Base-by-base conservation (phyloP, 164 flowering plant genomes). In the Pachysandra terminalis region DNA sequence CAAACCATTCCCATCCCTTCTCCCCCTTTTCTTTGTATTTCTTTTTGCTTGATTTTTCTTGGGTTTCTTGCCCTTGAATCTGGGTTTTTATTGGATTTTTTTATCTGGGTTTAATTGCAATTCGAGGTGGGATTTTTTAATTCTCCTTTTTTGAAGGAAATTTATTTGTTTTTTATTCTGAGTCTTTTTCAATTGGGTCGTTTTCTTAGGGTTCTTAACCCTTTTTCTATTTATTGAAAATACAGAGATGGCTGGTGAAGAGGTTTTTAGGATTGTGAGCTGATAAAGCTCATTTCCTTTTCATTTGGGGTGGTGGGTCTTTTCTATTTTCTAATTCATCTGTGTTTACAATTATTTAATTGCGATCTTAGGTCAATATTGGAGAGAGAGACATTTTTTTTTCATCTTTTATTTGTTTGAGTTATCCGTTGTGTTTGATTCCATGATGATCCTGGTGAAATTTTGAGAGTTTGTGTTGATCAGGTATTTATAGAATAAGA, bases 181-280 rank as follows among this genome's bases (percentile, higher is more conserved):
- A 22, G 52, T 32, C 15, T 0, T 68, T 22, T 1, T 68, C 63
- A 48, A 51, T 52, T 17, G 25, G 69, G 65, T 73, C 71, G 13
- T 63, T 27, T 64, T 71, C 68, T 24, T 40, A 16, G 26, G 13
- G 49, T 55, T 48, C 56, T 0, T 6, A 5, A n/a, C n/a, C n/a
- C 49, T 64, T 27, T 64, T 28, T 9, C 25, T 26, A 12, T 13
- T 24, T 16, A 64, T 45, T 23, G 24, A 35, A 21, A 19, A 51
- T 35, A 8, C n/a, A 27, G 19, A 21, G 62, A 49, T 19, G 37
- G 60, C 52, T 19, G 63, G 61, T 57, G 71, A 41, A 35, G 55
- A 59, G 41, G 61, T 55, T 56, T 60, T 60, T 52, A 32, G 49
- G 59, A 28, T 53, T 58, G 70, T 61, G 27, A 56, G 61, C 48